Percentiles rank a stretch among this genome's conserved stretches.
Conservation (phyloP, 2,329 filamentous ascomycete genomes). For the Phaeosphaeria sp. region DNA sequence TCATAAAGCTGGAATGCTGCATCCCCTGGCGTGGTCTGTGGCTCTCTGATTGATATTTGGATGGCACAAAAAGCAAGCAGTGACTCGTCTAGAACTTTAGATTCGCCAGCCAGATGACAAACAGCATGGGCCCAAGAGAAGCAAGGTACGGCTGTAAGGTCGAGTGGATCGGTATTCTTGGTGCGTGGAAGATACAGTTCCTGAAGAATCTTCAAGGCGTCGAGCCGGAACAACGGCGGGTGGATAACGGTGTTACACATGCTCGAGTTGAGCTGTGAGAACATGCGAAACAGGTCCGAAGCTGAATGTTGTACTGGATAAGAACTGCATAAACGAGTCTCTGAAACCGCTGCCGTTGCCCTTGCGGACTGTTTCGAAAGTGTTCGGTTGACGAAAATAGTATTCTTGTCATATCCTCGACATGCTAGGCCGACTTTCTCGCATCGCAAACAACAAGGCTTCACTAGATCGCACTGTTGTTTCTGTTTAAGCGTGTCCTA, state of each 20-base stretch:
- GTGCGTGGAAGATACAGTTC: conserved; percentile 3
- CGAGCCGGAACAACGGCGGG: background rate
- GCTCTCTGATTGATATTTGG: conserved; percentile 5
- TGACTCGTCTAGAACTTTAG: conserved; percentile 3
- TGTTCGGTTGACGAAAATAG: conserved; percentile 9
- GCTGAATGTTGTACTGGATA: background rate
- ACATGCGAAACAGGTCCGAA: background rate
- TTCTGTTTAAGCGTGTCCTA: background rate
- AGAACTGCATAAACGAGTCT: background rate
- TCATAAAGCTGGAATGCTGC: background rate
- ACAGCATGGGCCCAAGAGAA: conserved; percentile 2
- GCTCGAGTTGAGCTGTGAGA: background rate
- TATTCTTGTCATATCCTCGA: conserved; percentile 5
- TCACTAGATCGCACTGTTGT: conserved; percentile 7
- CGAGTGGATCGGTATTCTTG: background rate
- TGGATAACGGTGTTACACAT: background rate
- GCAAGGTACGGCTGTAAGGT: background rate
- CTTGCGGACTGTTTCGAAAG: background rate
- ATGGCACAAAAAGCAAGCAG: conserved; percentile 11
- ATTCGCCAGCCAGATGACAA: conserved; percentile 5
- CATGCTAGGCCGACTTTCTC: conserved; percentile 5
- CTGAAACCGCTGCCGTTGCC: background rate
- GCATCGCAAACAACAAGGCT: conserved; percentile 8
- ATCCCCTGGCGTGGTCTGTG: conserved; percentile 2
- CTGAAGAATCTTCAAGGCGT: background rate